Percentiles rank a stretch among this genome's conserved stretches.
These are phyloP conservation scores for Dioszegia crocea DNA, from an alignment of 768 basidiomycete species.

Conservation along the genomic window DNA sequence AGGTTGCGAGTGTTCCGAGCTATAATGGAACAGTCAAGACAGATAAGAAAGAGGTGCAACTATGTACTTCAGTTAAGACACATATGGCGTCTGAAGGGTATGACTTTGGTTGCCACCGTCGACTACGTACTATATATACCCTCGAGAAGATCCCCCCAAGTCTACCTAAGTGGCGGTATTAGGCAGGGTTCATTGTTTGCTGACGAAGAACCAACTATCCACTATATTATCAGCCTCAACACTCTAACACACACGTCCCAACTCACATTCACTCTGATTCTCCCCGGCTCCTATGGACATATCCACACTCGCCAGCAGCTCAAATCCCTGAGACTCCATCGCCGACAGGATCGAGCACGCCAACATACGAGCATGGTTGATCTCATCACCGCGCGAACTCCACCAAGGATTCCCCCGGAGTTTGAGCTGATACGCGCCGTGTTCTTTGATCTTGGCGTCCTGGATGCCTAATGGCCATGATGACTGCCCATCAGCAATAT, in stretches of 20 bases:
- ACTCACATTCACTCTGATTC: conserved; percentile 30
- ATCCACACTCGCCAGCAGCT: conserved; percentile 40
- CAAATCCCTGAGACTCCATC: conserved; percentile 39
- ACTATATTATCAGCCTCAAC: conserved; percentile 11
- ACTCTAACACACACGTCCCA: too few species aligned
- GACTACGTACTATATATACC: too few species aligned
- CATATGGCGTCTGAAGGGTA: too few species aligned
- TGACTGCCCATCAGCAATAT: too few species aligned
- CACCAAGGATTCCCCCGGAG: conserved; percentile 39
- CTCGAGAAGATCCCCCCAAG: too few species aligned
- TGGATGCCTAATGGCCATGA: conserved; percentile 42
- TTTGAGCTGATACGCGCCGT: conserved; percentile 30
- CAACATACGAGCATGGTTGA: conserved; percentile 24
- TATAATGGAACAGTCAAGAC: too few species aligned
- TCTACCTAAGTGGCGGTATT: too few species aligned
- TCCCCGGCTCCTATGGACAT: conserved; percentile 30
- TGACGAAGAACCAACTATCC: conserved; percentile 42
- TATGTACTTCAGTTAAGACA: too few species aligned
- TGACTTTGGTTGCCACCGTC: too few species aligned
- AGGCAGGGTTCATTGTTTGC: conserved; percentile 17
- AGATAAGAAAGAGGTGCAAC: too few species aligned
- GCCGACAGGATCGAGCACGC: conserved; percentile 26
- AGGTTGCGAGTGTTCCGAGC: too few species aligned
- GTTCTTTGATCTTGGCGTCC: conserved; percentile 27
- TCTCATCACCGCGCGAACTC: conserved; percentile 26